phyloP scores from a whole-genome alignment of 352 stramenopile genomes.

The Globisporangium recalcitrans region DNA sequence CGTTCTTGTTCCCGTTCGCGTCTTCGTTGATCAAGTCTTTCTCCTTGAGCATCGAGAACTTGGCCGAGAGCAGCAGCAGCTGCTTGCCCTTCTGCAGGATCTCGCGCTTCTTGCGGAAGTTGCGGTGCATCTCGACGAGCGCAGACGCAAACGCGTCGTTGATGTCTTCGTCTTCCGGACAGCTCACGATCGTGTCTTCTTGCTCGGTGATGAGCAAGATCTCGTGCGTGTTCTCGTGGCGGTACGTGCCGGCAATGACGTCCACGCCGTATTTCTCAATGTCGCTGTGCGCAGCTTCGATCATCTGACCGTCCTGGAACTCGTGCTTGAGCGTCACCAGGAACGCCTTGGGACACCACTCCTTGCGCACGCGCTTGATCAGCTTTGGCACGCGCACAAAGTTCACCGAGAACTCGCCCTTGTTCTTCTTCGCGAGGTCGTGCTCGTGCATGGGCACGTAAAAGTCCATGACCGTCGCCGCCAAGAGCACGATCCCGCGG shows the following conservation, averaged over 20 bases:
- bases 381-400: conserved; percentile 78
- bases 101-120: conserved; percentile 64
- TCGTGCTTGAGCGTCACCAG: conserved; percentile 77
- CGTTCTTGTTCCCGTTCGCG: conserved; percentile 82
- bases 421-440: conserved; percentile 29
- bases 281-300: conserved; percentile 59
- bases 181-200: conserved; percentile 76
- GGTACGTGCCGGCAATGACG: conserved; percentile 65
- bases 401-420: conserved; percentile 67
- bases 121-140: conserved; percentile 68
- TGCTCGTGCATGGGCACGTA: conserved; percentile 46
- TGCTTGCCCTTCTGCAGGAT: conserved; percentile 79
- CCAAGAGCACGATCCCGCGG: conserved; percentile 64
- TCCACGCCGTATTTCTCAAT: conserved; percentile 81
- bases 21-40: conserved; percentile 84
- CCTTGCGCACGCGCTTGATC: conserved; percentile 73
- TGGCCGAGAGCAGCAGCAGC: conserved; percentile 73
- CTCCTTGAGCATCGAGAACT: conserved; percentile 87
- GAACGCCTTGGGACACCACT: conserved; percentile 79
- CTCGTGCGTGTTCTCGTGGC: conserved; percentile 38
- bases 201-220: conserved; percentile 79
- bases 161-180: conserved; percentile 68
- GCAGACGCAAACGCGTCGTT: conserved; percentile 75
- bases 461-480: conserved; percentile 79
- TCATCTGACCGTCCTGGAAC: conserved; percentile 60